Evolutionary conservation across 768 basidiomycete genomes (phyloP).

Genomic region (Peribolospora baueri): DNA sequence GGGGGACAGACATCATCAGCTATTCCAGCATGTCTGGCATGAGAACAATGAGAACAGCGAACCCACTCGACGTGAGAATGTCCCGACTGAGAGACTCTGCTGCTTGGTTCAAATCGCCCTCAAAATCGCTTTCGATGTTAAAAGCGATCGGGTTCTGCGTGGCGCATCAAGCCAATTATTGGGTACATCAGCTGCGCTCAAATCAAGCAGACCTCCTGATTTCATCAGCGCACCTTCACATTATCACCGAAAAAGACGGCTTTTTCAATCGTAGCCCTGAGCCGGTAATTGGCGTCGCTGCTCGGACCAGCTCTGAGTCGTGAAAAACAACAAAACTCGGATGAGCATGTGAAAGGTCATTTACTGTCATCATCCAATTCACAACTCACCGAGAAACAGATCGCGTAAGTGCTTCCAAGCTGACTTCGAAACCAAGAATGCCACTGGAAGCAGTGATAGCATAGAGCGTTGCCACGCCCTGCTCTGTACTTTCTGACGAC

Average conservation of each 20-base stretch:
- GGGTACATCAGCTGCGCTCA: neutral
- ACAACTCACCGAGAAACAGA: neutral
- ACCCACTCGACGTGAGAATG: constrained; percentile 41
- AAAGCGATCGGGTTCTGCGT: constrained; percentile 22
- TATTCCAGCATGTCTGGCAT: neutral
- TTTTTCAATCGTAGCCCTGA: constrained; percentile 22
- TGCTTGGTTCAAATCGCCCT: constrained; percentile 19
- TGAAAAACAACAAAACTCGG: neutral
- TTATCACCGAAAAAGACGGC: constrained; percentile 22
- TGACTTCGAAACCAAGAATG: constrained; percentile 8
- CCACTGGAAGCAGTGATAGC: constrained; percentile 11
- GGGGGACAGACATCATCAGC: neutral
- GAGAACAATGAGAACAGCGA: neutral
- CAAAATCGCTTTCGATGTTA: constrained; percentile 15
- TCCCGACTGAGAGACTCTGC: constrained; percentile 18
- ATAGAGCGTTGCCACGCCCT: neutral
- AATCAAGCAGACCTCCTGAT: neutral
- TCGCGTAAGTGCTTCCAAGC: constrained; percentile 4
- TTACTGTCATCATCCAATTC: neutral
- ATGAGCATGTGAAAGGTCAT: neutral
- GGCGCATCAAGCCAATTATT: neutral
- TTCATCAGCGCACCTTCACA: constrained; percentile 10
- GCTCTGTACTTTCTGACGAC: constrained; percentile 1
- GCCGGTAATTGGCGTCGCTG: constrained; percentile 13
- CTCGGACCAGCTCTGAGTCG: neutral